Evolutionary conservation across 169 alveolate species (phyloP).

Genomic region (Plasmodium gonderi): DNA sequence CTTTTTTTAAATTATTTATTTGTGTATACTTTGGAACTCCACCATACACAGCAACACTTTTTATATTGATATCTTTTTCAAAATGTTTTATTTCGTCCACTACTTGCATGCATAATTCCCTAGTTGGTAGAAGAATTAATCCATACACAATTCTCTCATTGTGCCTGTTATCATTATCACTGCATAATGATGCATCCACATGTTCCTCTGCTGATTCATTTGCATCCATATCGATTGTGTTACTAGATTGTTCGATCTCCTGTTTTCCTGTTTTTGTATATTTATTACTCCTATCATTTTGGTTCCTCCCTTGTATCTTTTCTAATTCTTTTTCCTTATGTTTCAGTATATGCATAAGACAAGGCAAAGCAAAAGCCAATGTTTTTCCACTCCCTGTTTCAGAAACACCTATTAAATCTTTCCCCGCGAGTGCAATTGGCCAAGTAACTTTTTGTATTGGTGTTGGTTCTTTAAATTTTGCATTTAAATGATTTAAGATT

Average conservation of each 20-base stretch:
- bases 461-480: constrained; percentile 87
- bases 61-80: constrained; percentile 77
- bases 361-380: constrained; percentile 93
- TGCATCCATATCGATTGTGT: neutral
- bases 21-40: constrained; percentile 88
- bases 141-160: constrained; percentile 80
- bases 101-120: constrained; percentile 92
- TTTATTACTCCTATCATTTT: constrained; percentile 75
- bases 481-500: constrained; percentile 78
- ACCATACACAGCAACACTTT: constrained; percentile 89
- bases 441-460: constrained; percentile 90
- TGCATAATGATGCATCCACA: neutral
- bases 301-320: constrained; percentile 70
- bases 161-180: constrained; percentile 45
- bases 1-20: constrained; percentile 85
- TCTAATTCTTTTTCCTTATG: constrained; percentile 67
- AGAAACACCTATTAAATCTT: constrained; percentile 96
- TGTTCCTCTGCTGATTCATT: neutral
- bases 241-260: constrained; percentile 81
- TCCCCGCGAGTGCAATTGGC: constrained; percentile 89
- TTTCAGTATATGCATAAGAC: constrained; percentile 90
- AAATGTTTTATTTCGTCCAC: constrained; percentile 81
- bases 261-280: constrained; percentile 77
- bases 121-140: constrained; percentile 89
- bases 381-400: constrained; percentile 98